phyloP scores from a whole-genome alignment of 495 filamentous ascomycete species.

The Aspergillus indologenus region DNA sequence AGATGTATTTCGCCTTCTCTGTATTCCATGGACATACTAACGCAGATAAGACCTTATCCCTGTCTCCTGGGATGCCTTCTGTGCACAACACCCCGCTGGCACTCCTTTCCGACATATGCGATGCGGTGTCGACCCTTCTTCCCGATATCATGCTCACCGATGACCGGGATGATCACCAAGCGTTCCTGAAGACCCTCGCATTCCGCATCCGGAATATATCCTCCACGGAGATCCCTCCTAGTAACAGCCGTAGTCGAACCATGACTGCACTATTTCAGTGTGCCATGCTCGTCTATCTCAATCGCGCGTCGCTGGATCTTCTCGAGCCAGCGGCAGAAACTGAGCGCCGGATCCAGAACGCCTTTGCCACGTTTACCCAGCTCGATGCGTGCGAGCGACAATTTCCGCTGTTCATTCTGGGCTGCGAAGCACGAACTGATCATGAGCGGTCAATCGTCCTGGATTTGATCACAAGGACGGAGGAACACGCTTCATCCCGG shows the following conservation, averaged over 20 bases:
- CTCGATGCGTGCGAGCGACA: slow-evolving; percentile 12
- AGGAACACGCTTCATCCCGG: slow-evolving; percentile 7
- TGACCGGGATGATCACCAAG: background rate
- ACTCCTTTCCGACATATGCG: slow-evolving; percentile 8
- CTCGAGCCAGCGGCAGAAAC: slow-evolving; percentile 3
- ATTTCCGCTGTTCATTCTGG: slow-evolving; percentile 15
- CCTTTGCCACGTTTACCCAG: background rate
- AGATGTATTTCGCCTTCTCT: background rate
- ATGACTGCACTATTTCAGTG: slow-evolving; percentile 9
- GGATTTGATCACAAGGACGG: slow-evolving; percentile 12
- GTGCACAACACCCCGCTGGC: background rate
- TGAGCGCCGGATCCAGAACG: slow-evolving; percentile 7
- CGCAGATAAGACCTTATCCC: too few species aligned
- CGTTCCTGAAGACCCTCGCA: background rate
- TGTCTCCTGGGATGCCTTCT: background rate
- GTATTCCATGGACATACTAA: too few species aligned
- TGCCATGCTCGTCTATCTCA: slow-evolving; percentile 14
- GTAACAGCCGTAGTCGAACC: background rate
- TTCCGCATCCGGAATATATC: background rate
- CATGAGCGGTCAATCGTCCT: slow-evolving; percentile 9
- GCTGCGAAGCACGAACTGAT: slow-evolving; percentile 15
- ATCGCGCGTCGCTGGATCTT: slow-evolving; percentile 3
- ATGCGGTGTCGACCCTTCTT: background rate
- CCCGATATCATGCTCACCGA: background rate
- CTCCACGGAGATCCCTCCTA: background rate